Evolutionary conservation across 1,139 yeast species (phyloP).

Genomic region (Lizanozyma gosingica): DNA sequence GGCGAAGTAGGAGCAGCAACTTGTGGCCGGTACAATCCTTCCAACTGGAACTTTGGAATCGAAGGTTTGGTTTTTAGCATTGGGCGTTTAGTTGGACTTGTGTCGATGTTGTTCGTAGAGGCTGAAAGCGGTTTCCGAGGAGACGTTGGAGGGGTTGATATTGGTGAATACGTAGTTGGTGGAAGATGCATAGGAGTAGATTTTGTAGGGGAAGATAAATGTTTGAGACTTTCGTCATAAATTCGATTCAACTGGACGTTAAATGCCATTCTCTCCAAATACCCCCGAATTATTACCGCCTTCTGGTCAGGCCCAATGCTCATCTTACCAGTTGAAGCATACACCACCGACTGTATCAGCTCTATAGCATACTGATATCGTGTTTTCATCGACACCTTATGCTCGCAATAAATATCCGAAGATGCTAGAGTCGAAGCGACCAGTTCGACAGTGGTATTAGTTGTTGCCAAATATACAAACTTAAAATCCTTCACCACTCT

Average conservation of each 20-base stretch:
- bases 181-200: conserved; percentile 1
- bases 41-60: conserved; percentile 15
- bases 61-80: conserved; percentile 16
- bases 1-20: conserved; percentile 14
- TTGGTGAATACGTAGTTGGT: conserved; percentile 1
- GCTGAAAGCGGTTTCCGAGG: neutral
- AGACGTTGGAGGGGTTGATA: neutral
- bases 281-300: conserved; percentile 31
- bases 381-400: conserved; percentile 12
- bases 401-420: conserved; percentile 46
- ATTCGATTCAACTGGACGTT: conserved; percentile 57
- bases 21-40: conserved; percentile 17
- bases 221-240: conserved; percentile 26
- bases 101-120: neutral
- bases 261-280: conserved; percentile 43
- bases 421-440: conserved; percentile 18
- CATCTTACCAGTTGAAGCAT: conserved; percentile 29
- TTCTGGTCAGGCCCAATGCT: neutral
- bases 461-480: conserved; percentile 37
- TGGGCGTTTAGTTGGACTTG: conserved; percentile 6
- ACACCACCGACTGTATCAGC: conserved; percentile 8
- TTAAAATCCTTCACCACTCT: conserved; percentile 20
- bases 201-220: conserved; percentile 4
- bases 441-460: conserved; percentile 34
- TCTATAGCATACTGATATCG: conserved; percentile 15